Conservation (phyloP, 805 yeast genomes). For the Saccharomyces jurei region DNA sequence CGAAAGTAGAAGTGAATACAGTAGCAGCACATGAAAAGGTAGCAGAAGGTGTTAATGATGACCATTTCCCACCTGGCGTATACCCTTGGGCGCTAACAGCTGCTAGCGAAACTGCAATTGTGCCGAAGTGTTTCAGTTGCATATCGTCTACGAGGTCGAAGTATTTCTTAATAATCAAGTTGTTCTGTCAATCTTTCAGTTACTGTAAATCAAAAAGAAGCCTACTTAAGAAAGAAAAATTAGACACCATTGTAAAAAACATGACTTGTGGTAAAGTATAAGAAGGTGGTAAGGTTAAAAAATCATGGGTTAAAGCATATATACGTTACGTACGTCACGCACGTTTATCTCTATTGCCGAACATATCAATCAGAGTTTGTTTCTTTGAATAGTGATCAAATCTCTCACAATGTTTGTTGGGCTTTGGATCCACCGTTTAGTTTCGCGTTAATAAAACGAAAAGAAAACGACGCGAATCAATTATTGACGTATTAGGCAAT, state of each 20-base stretch:
- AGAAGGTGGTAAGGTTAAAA: neutral
- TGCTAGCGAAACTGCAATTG: conserved; percentile 37
- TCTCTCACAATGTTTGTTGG: neutral
- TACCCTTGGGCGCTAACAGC: conserved; percentile 46
- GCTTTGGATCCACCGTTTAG: neutral
- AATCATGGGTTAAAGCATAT: neutral
- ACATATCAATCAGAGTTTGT: neutral
- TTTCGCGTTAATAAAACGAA: neutral
- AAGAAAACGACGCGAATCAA: neutral
- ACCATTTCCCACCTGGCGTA: conserved; percentile 57
- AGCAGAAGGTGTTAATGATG: conserved; percentile 60
- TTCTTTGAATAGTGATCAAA: neutral
- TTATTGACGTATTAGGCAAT: neutral
- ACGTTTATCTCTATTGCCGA: neutral
- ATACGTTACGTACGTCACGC: neutral
- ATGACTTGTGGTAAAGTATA: neutral
- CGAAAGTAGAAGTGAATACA: conserved; percentile 49
- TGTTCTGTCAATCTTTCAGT: neutral
- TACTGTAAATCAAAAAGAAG: neutral
- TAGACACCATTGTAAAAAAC: neutral
- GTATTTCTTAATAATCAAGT: neutral
- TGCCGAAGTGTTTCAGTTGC: conserved; percentile 17
- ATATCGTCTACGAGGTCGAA: conserved; percentile 1
- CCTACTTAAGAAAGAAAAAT: neutral
- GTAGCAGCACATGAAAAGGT: conserved; percentile 49